These are phyloP conservation scores for Cordyceps farinosa DNA, from an alignment of 2,329 filamentous ascomycete species.

Conservation along the genomic window DNA sequence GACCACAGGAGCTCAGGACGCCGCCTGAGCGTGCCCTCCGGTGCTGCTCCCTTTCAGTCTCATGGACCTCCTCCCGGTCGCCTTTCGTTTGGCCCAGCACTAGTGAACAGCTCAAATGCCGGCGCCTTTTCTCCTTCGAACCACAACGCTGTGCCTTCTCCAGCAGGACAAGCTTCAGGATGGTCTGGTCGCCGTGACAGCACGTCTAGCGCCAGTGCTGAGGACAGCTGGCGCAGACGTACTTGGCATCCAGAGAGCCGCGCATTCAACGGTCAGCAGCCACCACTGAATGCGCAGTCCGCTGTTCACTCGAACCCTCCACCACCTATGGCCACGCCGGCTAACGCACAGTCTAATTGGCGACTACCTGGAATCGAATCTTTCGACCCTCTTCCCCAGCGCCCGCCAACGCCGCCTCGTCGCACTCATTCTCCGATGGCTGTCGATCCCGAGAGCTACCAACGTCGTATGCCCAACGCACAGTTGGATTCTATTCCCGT, in stretches of 20 bases:
- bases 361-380: slow-evolving; percentile 88
- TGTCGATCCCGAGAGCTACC: slow-evolving; percentile 53
- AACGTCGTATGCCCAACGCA: slow-evolving; percentile 30
- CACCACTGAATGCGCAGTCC: slow-evolving; percentile 69
- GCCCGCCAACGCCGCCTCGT: slow-evolving; percentile 58
- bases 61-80: slow-evolving; percentile 55
- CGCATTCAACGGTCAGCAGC: slow-evolving; percentile 59
- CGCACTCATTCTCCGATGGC: slow-evolving; percentile 74
- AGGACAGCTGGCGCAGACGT: slow-evolving; percentile 75
- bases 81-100: slow-evolving; percentile 50
- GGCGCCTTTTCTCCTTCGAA: slow-evolving; percentile 53
- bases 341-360: slow-evolving; percentile 55
- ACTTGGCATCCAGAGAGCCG: slow-evolving; percentile 87
- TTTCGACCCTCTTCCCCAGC: slow-evolving; percentile 72
- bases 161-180: slow-evolving; percentile 30
- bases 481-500: slow-evolving; percentile 30
- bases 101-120: slow-evolving; percentile 53
- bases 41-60: slow-evolving; percentile 68
- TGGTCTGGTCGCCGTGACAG: slow-evolving; percentile 63
- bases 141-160: slow-evolving; percentile 60
- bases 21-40: slow-evolving; percentile 78
- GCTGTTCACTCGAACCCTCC: slow-evolving; percentile 54
- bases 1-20: slow-evolving; percentile 65
- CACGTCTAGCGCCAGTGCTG: slow-evolving; percentile 51
- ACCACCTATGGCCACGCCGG: slow-evolving; percentile 44